Base-by-base conservation (phyloP, 352 stramenopile genomes). In the Phytophthora podocarpi region DNA sequence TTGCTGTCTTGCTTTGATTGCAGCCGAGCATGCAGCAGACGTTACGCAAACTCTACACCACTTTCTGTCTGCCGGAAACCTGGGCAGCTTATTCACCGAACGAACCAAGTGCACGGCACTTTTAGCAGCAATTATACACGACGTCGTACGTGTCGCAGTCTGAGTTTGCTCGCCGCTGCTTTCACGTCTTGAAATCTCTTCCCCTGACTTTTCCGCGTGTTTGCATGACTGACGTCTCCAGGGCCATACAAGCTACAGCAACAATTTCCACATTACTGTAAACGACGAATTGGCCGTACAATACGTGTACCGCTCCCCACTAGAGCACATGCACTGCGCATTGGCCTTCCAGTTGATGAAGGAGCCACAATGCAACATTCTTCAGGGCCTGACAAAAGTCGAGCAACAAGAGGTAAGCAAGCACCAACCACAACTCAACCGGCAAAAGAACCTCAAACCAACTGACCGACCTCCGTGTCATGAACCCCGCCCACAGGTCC, bases 321-420 rank as follows among this genome's bases (percentile, higher is more conserved):
- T 94, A 1, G 87, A 97, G 75, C 82, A 95, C 65, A 93, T 95
- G 82, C 87, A 96, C 59, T 91, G 87, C 23, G 83, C 87, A 11
- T 43, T 93, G 28, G 78, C 89, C 18, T 96, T 96, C 46, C 73
- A 87, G 27, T 58, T 94, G 35, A 75, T 97, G 64, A 87, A 87
- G 56, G 67, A 82, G 26, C 57, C 77, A 6, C 65, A 86, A 62
- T 89, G 70, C 53, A 88, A 93, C 58, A 78, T 97, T 35, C 64
- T 95, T 9, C 70, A 87, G 23, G 82, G 79, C 1, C 66, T 97
- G 10, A 85, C 77, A 30, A 86, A 80, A 54, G 72, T 90, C 24
- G 82, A 94, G 64, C 80, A 91, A 40, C 76, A 88, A 20, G 86
- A 95, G 57, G 80, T 89, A 55, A n/a, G 28, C 18, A 34, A 36